phyloP scores from a whole-genome alignment of 2,329 filamentous ascomycete species.

The Colletotrichum incanum region DNA sequence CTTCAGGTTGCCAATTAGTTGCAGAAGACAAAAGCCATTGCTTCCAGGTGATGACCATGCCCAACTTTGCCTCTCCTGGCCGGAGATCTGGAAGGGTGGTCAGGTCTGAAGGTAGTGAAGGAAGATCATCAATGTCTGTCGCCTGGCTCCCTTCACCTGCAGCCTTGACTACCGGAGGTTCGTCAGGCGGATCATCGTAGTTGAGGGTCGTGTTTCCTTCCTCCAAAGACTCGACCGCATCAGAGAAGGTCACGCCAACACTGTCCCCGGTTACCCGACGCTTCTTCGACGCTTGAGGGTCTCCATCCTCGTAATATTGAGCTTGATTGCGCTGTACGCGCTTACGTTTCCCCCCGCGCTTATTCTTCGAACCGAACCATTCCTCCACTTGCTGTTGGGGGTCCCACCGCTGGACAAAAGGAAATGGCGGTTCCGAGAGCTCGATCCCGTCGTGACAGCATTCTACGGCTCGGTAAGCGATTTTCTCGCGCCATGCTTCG shows the following conservation, averaged over 20 bases:
- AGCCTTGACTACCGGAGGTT: constrained; percentile 45
- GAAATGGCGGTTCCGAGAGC: constrained; percentile 86
- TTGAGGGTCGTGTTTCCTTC: constrained; percentile 56
- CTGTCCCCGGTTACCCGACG: constrained; percentile 24
- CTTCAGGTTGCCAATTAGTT: constrained; percentile 77
- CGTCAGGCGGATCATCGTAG: constrained; percentile 54
- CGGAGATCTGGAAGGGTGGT: constrained; percentile 66
- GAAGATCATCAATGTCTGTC: constrained; percentile 73
- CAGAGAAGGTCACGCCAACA: constrained; percentile 26
- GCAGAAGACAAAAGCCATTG: constrained; percentile 73
- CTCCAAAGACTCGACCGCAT: constrained; percentile 21
- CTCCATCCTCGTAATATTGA: constrained; percentile 57
- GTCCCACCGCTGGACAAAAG: constrained; percentile 93
- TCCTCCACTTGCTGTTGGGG: constrained; percentile 72
- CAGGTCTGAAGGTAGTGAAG: constrained; percentile 72
- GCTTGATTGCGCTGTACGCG: constrained; percentile 59
- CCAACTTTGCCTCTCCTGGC: constrained; percentile 64
- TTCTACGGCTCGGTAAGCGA: constrained; percentile 85
- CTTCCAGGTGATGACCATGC: constrained; percentile 80
- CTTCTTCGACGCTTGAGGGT: constrained; percentile 40
- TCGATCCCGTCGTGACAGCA: constrained; percentile 80
- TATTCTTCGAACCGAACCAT: constrained; percentile 54
- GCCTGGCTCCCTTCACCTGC: constrained; percentile 59
- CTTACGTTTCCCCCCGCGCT: constrained; percentile 65
- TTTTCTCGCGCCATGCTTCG: constrained; percentile 81